These are phyloP conservation scores for Myrica gale DNA, from an alignment of 306 rosid genomes.

Conservation along the genomic window DNA sequence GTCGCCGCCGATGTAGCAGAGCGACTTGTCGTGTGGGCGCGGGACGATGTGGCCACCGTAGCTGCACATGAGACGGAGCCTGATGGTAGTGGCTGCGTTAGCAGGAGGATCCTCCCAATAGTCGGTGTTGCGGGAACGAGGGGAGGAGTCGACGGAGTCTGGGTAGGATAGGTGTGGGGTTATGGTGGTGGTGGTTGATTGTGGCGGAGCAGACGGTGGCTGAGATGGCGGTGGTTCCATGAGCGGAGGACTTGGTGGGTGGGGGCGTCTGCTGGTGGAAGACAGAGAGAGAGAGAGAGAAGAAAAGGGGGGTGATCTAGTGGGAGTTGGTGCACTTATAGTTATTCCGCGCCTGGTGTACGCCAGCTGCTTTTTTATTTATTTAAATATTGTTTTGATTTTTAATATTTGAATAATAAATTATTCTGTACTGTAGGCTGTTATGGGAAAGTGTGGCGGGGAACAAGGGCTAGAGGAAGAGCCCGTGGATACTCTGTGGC, in stretches of 20 bases:
- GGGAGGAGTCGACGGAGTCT: slow-evolving; percentile 78
- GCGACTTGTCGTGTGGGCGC: slow-evolving; percentile 90
- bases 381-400: background rate
- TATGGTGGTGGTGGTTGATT: slow-evolving; percentile 26
- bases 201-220: slow-evolving; percentile 19
- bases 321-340: slow-evolving; percentile 34
- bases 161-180: slow-evolving; percentile 51
- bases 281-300: slow-evolving; percentile 18
- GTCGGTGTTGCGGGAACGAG: slow-evolving; percentile 77
- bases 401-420: background rate
- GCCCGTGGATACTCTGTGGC: background rate
- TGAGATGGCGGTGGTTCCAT: slow-evolving; percentile 41
- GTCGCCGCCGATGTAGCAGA: slow-evolving; percentile 92
- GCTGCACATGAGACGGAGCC: slow-evolving; percentile 95
- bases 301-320: background rate
- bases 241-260: background rate
- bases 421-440: too few species aligned
- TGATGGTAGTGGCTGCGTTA: slow-evolving; percentile 23
- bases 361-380: slow-evolving; percentile 17
- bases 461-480: too few species aligned
- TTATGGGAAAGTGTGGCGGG: too few species aligned
- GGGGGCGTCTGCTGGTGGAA: background rate
- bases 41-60: slow-evolving; percentile 96
- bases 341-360: slow-evolving; percentile 31
- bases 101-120: slow-evolving; percentile 73